These are phyloP conservation scores for Capronia epimyces DNA, from an alignment of 2,329 filamentous ascomycete species.

Conservation along the genomic window DNA sequence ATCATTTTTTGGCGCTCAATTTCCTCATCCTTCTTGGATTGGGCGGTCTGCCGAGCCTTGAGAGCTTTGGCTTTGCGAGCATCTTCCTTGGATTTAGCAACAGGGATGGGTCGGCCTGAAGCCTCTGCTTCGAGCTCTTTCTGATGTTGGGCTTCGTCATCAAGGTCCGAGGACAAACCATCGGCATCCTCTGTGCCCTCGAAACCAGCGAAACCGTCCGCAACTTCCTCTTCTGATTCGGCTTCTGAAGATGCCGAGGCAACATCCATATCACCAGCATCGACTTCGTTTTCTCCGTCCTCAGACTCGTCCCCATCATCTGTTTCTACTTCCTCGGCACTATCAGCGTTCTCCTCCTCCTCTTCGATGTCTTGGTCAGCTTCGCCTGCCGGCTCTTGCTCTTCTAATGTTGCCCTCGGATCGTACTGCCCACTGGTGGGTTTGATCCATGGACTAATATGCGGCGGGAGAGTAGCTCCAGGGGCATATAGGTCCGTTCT, in stretches of 20 bases:
- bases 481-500: conserved; percentile 83
- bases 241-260: conserved; percentile 31
- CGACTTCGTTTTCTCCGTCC: conserved; percentile 38
- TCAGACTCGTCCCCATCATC: conserved; percentile 36
- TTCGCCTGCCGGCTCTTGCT: conserved; percentile 83
- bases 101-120: conserved; percentile 54
- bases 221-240: conserved; percentile 46
- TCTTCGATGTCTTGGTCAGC: conserved; percentile 56
- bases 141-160: conserved; percentile 66
- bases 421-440: conserved; percentile 82
- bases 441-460: conserved; percentile 94
- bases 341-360: conserved; percentile 37
- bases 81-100: conserved; percentile 49
- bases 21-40: conserved; percentile 70
- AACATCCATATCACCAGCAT: conserved; percentile 46
- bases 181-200: conserved; percentile 49
- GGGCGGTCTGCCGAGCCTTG: conserved; percentile 62
- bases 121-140: conserved; percentile 90
- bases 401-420: conserved; percentile 75
- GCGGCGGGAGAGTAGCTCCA: conserved; percentile 81
- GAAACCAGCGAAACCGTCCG: conserved; percentile 47
- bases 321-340: conserved; percentile 41
- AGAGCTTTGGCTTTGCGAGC: conserved; percentile 61
- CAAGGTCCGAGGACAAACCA: conserved; percentile 50
- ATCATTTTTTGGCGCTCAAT: conserved; percentile 93